phyloP scores from a whole-genome alignment of 148 eudicot genomes.

The Spergularia bocconei region DNA sequence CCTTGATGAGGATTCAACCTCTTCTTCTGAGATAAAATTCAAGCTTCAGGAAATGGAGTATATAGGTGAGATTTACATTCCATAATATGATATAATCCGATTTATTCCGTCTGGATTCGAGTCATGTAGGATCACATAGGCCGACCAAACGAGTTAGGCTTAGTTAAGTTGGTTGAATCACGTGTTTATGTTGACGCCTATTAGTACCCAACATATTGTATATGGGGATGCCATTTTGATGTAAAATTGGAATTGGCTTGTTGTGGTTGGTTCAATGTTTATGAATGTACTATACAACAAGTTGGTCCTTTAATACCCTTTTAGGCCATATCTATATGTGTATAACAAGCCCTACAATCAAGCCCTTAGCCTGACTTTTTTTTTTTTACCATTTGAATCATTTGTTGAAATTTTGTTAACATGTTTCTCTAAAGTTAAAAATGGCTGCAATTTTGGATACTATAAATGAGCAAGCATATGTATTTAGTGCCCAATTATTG shows the following conservation, averaged over 20 bases:
- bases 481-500: constrained; percentile 12
- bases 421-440: constrained; percentile 14
- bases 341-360: background rate
- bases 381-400: background rate
- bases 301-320: constrained; percentile 8
- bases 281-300: background rate
- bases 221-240: background rate
- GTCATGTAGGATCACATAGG: no score
- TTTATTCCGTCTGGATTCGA: no score
- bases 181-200: background rate
- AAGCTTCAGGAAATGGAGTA: constrained; percentile 78
- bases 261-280: background rate
- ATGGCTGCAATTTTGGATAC: constrained; percentile 1
- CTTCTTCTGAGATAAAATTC: constrained; percentile 55
- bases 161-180: no score
- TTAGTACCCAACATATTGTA: background rate
- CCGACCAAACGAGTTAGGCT: no score
- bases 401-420: constrained; percentile 14
- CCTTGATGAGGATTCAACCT: constrained; percentile 55
- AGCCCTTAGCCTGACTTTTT: background rate
- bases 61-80: constrained; percentile 43
- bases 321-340: background rate
- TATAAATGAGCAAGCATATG: constrained; percentile 12
- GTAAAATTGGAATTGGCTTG: background rate
- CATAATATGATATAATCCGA: background rate